Conservation (phyloP, 2,329 filamentous ascomycete genomes). For the Dothideomycetes sp. region DNA sequence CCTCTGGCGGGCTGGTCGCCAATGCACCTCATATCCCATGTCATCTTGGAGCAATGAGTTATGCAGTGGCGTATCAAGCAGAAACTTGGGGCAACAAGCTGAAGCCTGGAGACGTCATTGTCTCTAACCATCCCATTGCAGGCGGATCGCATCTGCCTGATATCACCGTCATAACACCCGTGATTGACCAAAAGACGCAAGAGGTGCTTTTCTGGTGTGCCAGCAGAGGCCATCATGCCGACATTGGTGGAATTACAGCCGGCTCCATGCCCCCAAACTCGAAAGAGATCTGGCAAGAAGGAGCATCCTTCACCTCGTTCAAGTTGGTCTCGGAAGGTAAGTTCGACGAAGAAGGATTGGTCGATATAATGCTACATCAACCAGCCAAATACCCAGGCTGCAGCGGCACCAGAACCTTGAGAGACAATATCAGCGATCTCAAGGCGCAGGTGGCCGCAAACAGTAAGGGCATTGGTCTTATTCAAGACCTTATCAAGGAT, state of each 20-base stretch:
- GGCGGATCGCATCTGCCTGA: slow-evolving; percentile 34
- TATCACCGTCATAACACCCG: slow-evolving; percentile 31
- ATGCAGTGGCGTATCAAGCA: slow-evolving; percentile 17
- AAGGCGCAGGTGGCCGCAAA: slow-evolving; percentile 24
- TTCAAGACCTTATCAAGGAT: slow-evolving; percentile 25
- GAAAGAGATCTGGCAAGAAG: slow-evolving; percentile 34
- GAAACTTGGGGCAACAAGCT: slow-evolving; percentile 6
- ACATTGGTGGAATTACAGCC: slow-evolving; percentile 28
- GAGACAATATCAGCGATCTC: slow-evolving; percentile 24
- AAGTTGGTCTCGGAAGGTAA: slow-evolving; percentile 22
- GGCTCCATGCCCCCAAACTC: slow-evolving; percentile 33
- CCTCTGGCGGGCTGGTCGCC: slow-evolving; percentile 28
- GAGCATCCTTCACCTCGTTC: slow-evolving; percentile 27
- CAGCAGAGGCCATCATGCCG: slow-evolving; percentile 28
- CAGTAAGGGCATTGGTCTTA: slow-evolving; percentile 21
- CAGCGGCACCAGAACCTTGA: slow-evolving; percentile 19
- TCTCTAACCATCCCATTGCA: slow-evolving; percentile 18
- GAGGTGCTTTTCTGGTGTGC: slow-evolving; percentile 29
- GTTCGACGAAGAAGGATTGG: slow-evolving; percentile 25
- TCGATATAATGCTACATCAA: slow-evolving; percentile 46
- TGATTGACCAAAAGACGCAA: slow-evolving; percentile 29
- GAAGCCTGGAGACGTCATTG: slow-evolving; percentile 16
- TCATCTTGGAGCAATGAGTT: slow-evolving; percentile 22
- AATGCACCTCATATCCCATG: slow-evolving; percentile 31
- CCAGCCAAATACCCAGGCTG: slow-evolving; percentile 44